These are phyloP conservation scores for Malassezia furfur DNA, from an alignment of 1,284 basidiomycete genomes.

Conservation along the genomic window DNA sequence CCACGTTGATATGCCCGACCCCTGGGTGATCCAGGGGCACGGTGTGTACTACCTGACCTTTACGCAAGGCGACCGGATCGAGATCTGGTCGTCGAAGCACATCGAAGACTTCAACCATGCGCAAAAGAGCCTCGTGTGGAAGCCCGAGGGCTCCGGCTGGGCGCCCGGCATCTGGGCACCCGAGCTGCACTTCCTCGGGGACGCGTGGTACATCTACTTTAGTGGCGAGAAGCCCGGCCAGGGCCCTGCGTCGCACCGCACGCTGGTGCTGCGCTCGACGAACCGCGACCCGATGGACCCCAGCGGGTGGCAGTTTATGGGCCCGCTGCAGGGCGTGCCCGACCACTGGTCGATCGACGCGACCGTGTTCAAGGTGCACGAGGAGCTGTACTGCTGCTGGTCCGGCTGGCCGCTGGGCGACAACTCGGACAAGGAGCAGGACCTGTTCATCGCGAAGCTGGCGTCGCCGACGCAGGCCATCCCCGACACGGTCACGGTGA, in stretches of 20 bases:
- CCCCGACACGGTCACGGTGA: conserved; percentile 13
- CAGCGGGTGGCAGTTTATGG: conserved; percentile 14
- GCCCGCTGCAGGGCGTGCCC: conserved; percentile 17
- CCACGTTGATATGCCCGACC: conserved; percentile 16
- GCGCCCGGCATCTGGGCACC: conserved; percentile 19
- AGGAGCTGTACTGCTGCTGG: conserved; percentile 17
- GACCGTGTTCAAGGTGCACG: conserved; percentile 7
- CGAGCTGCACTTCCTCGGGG: conserved; percentile 16
- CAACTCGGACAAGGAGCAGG: conserved; percentile 18
- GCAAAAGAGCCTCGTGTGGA: conserved; percentile 11
- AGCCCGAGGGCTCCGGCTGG: conserved; percentile 15
- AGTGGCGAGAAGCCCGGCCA: conserved; percentile 12
- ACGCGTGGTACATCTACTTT: conserved; percentile 18
- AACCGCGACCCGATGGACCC: conserved; percentile 15
- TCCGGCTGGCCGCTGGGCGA: conserved; percentile 18
- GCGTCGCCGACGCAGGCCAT: conserved; percentile 9
- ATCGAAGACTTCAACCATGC: conserved; percentile 14
- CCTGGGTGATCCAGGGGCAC: conserved; percentile 11
- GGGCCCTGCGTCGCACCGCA: conserved; percentile 17
- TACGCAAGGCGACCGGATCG: conserved; percentile 16
- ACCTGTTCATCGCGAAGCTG: conserved; percentile 15
- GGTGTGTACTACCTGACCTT: conserved; percentile 12
- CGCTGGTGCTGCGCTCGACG: conserved; percentile 12
- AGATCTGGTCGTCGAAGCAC: conserved; percentile 15
- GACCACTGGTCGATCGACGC: conserved; percentile 20